Evolutionary conservation across 805 yeast genomes (phyloP).

Genomic region (Ogataea zsoltii): DNA sequence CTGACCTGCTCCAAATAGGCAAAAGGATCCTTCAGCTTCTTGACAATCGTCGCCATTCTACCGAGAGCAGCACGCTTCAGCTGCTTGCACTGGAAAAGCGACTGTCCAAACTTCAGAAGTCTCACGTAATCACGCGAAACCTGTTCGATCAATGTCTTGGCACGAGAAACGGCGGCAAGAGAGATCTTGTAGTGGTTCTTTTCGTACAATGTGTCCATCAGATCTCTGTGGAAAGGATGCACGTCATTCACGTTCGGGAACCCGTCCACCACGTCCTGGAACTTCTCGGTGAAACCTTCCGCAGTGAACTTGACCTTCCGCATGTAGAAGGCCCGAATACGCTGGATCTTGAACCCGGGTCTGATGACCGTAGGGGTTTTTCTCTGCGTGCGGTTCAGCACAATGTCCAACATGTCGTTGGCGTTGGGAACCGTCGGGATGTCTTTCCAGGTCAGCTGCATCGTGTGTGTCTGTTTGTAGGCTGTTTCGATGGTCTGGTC

Average conservation of each 20-base stretch:
- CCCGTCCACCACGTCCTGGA: constrained; percentile 78
- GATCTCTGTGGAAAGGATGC: constrained; percentile 97
- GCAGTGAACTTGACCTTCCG: constrained; percentile 95
- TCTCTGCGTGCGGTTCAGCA: constrained; percentile 95
- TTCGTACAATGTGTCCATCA: constrained; percentile 96
- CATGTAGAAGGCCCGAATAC: constrained; percentile 97
- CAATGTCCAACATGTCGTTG: constrained; percentile 93
- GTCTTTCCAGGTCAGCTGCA: constrained; percentile 99
- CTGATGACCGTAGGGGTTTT: constrained; percentile 99
- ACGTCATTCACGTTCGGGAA: constrained; percentile 97
- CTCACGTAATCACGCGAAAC: constrained; percentile 95
- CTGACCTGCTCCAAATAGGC: constrained; percentile 96
- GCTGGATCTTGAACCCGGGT: constrained; percentile 92
- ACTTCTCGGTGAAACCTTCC: constrained; percentile 93
- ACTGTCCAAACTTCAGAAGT: constrained; percentile 94
- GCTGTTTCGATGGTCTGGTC: background rate
- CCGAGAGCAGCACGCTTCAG: constrained; percentile 98
- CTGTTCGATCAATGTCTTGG: constrained; percentile 92
- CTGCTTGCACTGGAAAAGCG: constrained; percentile 97
- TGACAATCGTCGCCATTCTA: constrained; percentile 98
- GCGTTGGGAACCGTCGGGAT: constrained; percentile 92
- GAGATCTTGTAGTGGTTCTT: constrained; percentile 98
- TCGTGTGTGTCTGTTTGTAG: constrained; percentile 32
- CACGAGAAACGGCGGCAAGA: constrained; percentile 89
- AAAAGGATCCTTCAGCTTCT: constrained; percentile 92